Evolutionary conservation across 2,329 filamentous ascomycete species (phyloP).

Genomic region (Ophiocordyceps robertsii): DNA sequence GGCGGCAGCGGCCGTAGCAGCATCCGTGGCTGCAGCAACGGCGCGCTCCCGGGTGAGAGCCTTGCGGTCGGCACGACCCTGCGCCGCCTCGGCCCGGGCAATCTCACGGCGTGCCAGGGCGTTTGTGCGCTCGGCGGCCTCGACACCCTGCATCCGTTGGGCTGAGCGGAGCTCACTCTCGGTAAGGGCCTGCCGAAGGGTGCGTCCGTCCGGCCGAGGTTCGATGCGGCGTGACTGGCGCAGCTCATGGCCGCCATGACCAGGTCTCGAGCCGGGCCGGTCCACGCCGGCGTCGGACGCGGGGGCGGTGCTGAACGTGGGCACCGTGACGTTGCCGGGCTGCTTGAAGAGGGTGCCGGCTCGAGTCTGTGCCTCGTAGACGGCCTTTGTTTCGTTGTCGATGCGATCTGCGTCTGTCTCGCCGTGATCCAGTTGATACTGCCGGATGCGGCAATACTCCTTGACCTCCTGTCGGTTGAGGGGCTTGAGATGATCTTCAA

Average conservation of each 20-base stretch:
- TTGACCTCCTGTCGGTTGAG: slow-evolving; percentile 44
- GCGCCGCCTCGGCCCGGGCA: slow-evolving; percentile 34
- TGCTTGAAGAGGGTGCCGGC: slow-evolving; percentile 19
- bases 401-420: slow-evolving; percentile 33
- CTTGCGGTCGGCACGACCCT: slow-evolving; percentile 36
- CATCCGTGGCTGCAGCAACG: slow-evolving; percentile 17
- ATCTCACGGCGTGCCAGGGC: slow-evolving; percentile 37
- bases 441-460: slow-evolving; percentile 49
- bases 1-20: slow-evolving; percentile 15
- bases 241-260: slow-evolving; percentile 27
- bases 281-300: slow-evolving; percentile 4
- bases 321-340: slow-evolving; percentile 6
- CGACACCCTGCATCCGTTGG: slow-evolving; percentile 11
- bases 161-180: slow-evolving; percentile 6
- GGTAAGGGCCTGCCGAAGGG: slow-evolving; percentile 13
- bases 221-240: slow-evolving; percentile 30
- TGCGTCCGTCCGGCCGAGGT: slow-evolving; percentile 13
- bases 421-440: slow-evolving; percentile 40
- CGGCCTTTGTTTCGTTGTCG: slow-evolving; percentile 37
- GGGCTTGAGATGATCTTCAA: slow-evolving; percentile 39
- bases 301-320: slow-evolving; percentile 10
- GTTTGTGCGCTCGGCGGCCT: slow-evolving; percentile 31
- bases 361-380: slow-evolving; percentile 34
- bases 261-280: slow-evolving; percentile 4
- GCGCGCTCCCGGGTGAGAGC: slow-evolving; percentile 27